phyloP scores from a whole-genome alignment of 768 basidiomycete genomes.

The Tylopilus plumbeoviolaceoides region DNA sequence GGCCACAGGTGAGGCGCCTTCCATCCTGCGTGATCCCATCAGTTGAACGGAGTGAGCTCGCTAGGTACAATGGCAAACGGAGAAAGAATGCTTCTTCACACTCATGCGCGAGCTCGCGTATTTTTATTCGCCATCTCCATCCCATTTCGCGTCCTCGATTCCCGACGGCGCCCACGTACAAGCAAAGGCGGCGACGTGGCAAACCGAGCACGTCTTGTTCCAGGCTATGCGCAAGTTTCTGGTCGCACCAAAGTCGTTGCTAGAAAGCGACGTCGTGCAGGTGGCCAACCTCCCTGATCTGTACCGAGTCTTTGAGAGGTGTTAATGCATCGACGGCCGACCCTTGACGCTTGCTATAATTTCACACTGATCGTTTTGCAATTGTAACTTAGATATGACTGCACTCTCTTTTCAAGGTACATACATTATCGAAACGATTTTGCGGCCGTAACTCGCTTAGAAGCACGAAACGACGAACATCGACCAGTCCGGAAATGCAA shows the following conservation, averaged over 20 bases:
- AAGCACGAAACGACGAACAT: too few relatives aligned
- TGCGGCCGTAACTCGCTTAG: too few relatives aligned
- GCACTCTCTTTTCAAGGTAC: not conserved
- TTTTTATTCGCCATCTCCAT: conserved; percentile 68
- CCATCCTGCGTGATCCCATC: not conserved
- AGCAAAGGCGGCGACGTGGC: conserved; percentile 66
- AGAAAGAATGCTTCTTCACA: conserved; percentile 79
- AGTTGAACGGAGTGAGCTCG: not conserved
- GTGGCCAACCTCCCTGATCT: conserved; percentile 88
- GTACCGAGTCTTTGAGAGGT: conserved; percentile 93
- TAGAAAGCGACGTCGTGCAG: conserved; percentile 76
- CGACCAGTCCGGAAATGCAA: too few relatives aligned
- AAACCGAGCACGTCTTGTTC: conserved; percentile 88
- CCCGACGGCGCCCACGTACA: conserved; percentile 36
- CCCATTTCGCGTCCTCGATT: conserved; percentile 13
- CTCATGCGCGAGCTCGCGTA: conserved; percentile 88
- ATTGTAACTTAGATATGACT: too few relatives aligned
- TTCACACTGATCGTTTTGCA: not conserved
- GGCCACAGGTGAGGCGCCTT: conserved; percentile 63
- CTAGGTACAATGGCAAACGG: conserved; percentile 86
- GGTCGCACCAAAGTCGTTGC: conserved; percentile 57
- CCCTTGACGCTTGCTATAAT: conserved; percentile 2
- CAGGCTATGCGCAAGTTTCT: conserved; percentile 81
- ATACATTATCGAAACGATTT: too few relatives aligned
- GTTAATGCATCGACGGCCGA: conserved; percentile 42